Conservation (phyloP, 768 basidiomycete genomes). For the Tremella yokohamensis region DNA sequence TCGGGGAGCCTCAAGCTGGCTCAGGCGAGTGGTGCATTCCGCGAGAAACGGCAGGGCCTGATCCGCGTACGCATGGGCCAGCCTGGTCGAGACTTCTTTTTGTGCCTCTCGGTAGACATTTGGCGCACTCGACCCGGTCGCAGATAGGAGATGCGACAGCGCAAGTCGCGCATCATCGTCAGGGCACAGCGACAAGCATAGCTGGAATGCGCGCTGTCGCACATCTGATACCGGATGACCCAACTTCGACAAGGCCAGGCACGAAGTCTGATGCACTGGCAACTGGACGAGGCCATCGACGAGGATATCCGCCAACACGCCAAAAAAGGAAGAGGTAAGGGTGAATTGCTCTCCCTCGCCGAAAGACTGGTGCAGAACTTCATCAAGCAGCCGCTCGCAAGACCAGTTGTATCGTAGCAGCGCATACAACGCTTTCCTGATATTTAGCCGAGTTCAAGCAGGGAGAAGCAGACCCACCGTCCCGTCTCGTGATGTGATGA, state of each 20-base stretch:
- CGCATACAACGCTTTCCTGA: constrained; percentile 71
- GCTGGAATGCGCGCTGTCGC: constrained; percentile 71
- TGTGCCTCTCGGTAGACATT: constrained; percentile 78
- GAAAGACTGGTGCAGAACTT: constrained; percentile 67
- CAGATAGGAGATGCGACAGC: constrained; percentile 69
- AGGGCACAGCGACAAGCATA: constrained; percentile 45
- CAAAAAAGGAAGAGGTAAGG: constrained; percentile 62
- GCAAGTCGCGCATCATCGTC: constrained; percentile 55
- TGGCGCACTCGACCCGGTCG: constrained; percentile 67
- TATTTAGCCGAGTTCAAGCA: constrained; percentile 18
- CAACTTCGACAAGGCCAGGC: constrained; percentile 77
- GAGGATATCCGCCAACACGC: constrained; percentile 69
- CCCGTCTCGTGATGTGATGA: constrained; percentile 29
- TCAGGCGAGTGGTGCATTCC: constrained; percentile 70
- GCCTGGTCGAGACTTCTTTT: constrained; percentile 67
- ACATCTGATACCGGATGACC: constrained; percentile 65
- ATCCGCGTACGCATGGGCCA: constrained; percentile 69
- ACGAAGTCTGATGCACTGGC: constrained; percentile 71
- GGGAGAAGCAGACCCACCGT: constrained; percentile 16
- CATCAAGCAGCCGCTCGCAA: constrained; percentile 62
- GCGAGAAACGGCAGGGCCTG: constrained; percentile 63
- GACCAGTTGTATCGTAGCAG: constrained; percentile 61
- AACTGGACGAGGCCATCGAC: constrained; percentile 58
- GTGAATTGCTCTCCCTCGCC: constrained; percentile 53
- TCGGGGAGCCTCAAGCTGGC: constrained; percentile 59